phyloP scores from a whole-genome alignment of 805 yeast genomes.

The Metschnikowia kunwiensis region DNA sequence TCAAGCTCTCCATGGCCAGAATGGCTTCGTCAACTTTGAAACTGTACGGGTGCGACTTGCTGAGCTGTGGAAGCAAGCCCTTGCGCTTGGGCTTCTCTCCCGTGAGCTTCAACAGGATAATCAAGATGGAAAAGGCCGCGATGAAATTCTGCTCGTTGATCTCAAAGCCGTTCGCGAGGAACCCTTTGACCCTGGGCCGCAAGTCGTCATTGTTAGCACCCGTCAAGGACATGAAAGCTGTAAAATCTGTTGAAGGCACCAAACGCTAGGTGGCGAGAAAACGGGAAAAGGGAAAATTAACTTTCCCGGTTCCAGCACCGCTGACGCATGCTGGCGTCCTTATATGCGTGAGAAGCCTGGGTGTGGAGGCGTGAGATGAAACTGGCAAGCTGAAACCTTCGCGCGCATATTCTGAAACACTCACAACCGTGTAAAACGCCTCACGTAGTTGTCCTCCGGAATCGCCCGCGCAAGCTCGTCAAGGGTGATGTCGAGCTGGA shows the following conservation, averaged over 20 bases:
- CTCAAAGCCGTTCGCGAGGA: constrained; percentile 7
- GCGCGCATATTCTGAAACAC: constrained; percentile 9
- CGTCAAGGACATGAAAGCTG: constrained; percentile 2
- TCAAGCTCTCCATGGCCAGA: constrained; percentile 46
- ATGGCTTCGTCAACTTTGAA: constrained; percentile 56
- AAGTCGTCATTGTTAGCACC: constrained; percentile 6
- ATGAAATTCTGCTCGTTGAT: constrained; percentile 55
- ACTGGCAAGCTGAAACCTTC: constrained; percentile 8
- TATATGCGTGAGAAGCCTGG: constrained; percentile 6
- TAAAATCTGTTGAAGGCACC: too few species aligned
- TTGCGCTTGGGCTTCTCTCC: constrained; percentile 15
- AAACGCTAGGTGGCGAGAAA: too few species aligned
- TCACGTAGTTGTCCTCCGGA: constrained; percentile 10
- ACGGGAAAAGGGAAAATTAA: too few species aligned
- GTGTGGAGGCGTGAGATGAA: too few species aligned
- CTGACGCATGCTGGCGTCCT: constrained; percentile 4
- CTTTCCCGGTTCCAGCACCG: too few species aligned
- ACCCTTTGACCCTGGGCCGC: constrained; percentile 1
- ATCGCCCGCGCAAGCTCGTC: constrained; percentile 45
- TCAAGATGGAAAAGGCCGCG: constrained; percentile 53
- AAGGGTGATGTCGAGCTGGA: constrained; percentile 49
- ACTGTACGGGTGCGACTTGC: constrained; percentile 45
- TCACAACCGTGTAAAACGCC: constrained; percentile 16
- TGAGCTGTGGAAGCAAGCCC: constrained; percentile 23
- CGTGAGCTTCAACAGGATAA: constrained; percentile 36